Base-by-base conservation (phyloP, 2,329 filamentous ascomycete genomes). In the Aspergillus bombycis region DNA sequence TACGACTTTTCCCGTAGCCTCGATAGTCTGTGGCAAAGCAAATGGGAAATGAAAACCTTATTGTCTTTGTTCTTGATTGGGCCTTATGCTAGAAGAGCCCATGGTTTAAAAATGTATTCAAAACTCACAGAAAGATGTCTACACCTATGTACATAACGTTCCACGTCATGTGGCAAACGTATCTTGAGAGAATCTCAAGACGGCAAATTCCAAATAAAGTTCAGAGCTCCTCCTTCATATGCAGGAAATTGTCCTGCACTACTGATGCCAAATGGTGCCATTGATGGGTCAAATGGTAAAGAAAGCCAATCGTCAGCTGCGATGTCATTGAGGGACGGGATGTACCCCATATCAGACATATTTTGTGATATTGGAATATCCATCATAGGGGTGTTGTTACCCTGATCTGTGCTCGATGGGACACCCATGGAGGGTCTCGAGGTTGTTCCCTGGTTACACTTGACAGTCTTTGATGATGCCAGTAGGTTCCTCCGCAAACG, bases 161-260 rank as follows among this genome's bases (percentile, higher is more conserved):
- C 16, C 26, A 55, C 52, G 32, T 38, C 52, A 38, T 55, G 58
- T 60, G 58, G 48, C 58, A 55, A 60, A 26, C 5, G 19, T 26
- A 3, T 70, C 73, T 16, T 73, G 34, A 38, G 11, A 23, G 19
- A 9, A 23, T 73, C 43, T 73, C 67, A 79, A 16, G 74, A 74
- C 32, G 78, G 78, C 57, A 80, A 63, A 68, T 81, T 81, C 78
- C 77, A 81, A 30, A 81, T 76, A 61, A 81, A 81, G 65, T 81
- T 77, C 62, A 81, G 67, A 12, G 73, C 74, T 2, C 77, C 75
- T 5, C 76, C 76, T 62, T 79, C 78, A 63, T 78, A 76, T 23
- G 77, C 77, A 23, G 78, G 76, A 55, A 78, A 77, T 59, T 79
- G 78, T 9, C 72, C 75, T 30, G 74, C 73, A 38, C 66, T 72